Evolutionary conservation across 805 yeast species (phyloP), one percentile per base, ranked within the genome.

Genomic region (Yamadazyma olivae): DNA sequence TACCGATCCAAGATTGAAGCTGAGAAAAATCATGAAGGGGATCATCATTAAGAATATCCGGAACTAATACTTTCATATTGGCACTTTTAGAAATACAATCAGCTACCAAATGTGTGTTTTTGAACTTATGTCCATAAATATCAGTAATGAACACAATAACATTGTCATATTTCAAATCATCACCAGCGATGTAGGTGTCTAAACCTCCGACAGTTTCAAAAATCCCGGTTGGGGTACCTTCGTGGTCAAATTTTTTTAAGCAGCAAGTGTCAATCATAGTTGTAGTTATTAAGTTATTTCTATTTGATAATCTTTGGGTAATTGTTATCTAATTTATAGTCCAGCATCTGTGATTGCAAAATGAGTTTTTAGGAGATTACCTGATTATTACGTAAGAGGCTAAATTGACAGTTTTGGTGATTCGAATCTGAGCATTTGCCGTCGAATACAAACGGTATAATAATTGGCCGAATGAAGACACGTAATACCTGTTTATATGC

Each of bases 31-130:
- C 39, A 8, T 19, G 25, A 17, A 25, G 22, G 3, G 35, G 55
- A 34, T 59, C 66, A 27, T 45, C 44, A 27, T 51, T 41, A 35
- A 60, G 53, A 32, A 58, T 48, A 43, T 60, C 66, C 9, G 66
- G 66, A 30, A 59, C 27, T 27, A 54, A 40, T 1, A 59, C 64
- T 39, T 48, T 50, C 30, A 53, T 43, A 10, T 41, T 33, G 6
- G 40, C 38, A 12, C 27, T 9, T 10, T 35, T 30, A 22, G 49
- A 28, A 17, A 60, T 41, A 24, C 44, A 38, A 40, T 60, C 64
- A 8, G 64, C 66, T 27, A 57, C 45, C 46, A 60, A 50, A 34
- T 41, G 45, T 25, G 45, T 47, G 45, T 59, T 60, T 40, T 51
- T 51, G 41, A 45, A 47, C 35, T 47, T 50, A 52, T 57, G 35